phyloP scores from a whole-genome alignment of 345 rosid genomes.

The Eutrema heterophyllum region DNA sequence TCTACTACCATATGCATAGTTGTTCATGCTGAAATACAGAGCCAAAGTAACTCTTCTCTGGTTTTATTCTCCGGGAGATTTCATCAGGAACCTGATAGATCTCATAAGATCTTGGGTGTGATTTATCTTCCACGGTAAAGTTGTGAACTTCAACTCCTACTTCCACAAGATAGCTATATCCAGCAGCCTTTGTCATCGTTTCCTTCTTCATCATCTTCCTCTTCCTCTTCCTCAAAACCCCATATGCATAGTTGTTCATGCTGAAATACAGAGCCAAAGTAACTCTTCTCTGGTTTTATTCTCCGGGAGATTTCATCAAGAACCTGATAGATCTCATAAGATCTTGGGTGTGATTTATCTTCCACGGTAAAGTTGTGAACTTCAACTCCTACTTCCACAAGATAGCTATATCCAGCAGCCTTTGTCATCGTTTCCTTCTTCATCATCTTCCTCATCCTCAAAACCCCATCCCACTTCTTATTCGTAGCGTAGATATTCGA shows the following conservation, averaged over 20 bases:
- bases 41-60: slow-evolving; percentile 15
- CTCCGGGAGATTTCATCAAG: slow-evolving; percentile 34
- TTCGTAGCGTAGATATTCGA: slow-evolving; percentile 63
- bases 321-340: slow-evolving; percentile 43
- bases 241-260: slow-evolving; percentile 42
- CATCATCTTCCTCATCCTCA: slow-evolving; percentile 65
- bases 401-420: slow-evolving; percentile 68
- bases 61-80: slow-evolving; percentile 39
- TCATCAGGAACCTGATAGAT: slow-evolving; percentile 43
- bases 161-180: slow-evolving; percentile 57
- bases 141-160: slow-evolving; percentile 55
- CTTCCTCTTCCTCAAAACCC: slow-evolving; percentile 66
- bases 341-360: slow-evolving; percentile 56
- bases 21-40: slow-evolving; percentile 35
- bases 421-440: slow-evolving; percentile 52
- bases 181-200: slow-evolving; percentile 63
- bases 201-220: slow-evolving; percentile 58
- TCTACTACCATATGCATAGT: slow-evolving; percentile 19
- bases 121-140: slow-evolving; percentile 64
- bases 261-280: slow-evolving; percentile 27
- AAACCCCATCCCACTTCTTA: slow-evolving; percentile 63
- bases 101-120: slow-evolving; percentile 50
- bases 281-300: slow-evolving; percentile 36
- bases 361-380: slow-evolving; percentile 65
- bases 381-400: slow-evolving; percentile 52